These are phyloP conservation scores for Cercospora sp. DNA, from an alignment of 2,329 filamentous ascomycete genomes.

Conservation along the genomic window DNA sequence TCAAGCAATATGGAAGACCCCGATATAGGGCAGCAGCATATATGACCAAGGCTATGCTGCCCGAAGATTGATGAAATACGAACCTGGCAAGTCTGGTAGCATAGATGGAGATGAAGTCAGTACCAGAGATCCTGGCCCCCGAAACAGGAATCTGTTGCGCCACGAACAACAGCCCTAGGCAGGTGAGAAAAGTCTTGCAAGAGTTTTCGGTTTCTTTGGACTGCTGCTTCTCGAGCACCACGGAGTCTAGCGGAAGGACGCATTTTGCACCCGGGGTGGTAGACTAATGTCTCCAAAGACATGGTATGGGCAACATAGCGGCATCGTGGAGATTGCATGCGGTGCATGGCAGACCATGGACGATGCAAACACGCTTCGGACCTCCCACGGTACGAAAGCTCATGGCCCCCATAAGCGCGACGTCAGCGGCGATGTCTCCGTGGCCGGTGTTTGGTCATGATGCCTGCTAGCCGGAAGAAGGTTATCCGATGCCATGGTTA, in stretches of 20 bases:
- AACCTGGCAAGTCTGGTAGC: neutral
- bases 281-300: constrained; percentile 5
- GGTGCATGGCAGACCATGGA: constrained; percentile 4
- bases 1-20: neutral
- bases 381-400: constrained; percentile 2
- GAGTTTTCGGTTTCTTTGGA: neutral
- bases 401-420: constrained; percentile 5
- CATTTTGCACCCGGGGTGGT: neutral
- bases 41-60: neutral
- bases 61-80: neutral
- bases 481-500: neutral
- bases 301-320: constrained; percentile 10
- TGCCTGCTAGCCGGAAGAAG: neutral
- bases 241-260: constrained; percentile 7
- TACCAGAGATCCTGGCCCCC: neutral
- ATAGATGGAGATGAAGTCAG: neutral
- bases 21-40: neutral
- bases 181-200: neutral
- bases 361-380: neutral
- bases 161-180: neutral
- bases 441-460: constrained; percentile 5
- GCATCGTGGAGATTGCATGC: constrained; percentile 6
- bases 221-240: neutral
- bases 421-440: constrained; percentile 4
- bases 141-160: constrained; percentile 2